phyloP scores from a whole-genome alignment of 2,329 filamentous ascomycete genomes.

The Cercospora sesami region DNA sequence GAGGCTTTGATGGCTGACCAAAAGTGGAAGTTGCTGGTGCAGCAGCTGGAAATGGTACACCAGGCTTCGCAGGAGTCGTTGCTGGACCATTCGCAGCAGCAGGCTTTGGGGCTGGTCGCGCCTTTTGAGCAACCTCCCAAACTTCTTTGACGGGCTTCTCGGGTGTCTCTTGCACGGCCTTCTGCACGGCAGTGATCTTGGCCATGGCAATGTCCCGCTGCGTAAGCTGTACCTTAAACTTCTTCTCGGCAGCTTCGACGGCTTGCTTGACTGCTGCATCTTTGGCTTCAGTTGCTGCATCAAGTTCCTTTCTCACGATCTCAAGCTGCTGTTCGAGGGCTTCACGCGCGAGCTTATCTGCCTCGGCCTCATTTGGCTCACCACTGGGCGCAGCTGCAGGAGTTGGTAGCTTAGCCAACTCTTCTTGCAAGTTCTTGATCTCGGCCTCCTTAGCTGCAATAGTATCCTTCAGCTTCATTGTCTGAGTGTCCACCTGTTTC shows the following conservation, averaged over 20 bases:
- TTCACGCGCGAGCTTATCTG: slow-evolving; percentile 21
- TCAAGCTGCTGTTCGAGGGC: slow-evolving; percentile 34
- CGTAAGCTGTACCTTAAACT: slow-evolving; percentile 74
- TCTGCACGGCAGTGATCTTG: slow-evolving; percentile 76
- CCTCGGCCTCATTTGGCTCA: slow-evolving; percentile 10
- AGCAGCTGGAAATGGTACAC: slow-evolving; percentile 18
- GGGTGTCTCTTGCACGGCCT: slow-evolving; percentile 81
- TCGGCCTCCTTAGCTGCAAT: slow-evolving; percentile 36
- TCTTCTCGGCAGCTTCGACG: slow-evolving; percentile 42
- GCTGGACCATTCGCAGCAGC: slow-evolving; percentile 18
- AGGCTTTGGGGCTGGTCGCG: slow-evolving; percentile 40
- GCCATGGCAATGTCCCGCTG: slow-evolving; percentile 63
- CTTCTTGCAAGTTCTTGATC: slow-evolving; percentile 30
- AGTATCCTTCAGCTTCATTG: slow-evolving; percentile 41
- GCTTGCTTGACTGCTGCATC: slow-evolving; percentile 43
- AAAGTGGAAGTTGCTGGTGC: slow-evolving; percentile 21
- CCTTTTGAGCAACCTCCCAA: slow-evolving; percentile 74
- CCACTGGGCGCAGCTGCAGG: not conserved
- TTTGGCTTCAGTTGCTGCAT: slow-evolving; percentile 33
- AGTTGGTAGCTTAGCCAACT: slow-evolving; percentile 18
- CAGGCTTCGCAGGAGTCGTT: slow-evolving; percentile 22
- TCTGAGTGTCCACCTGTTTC: slow-evolving; percentile 45
- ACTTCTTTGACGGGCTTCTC: slow-evolving; percentile 81
- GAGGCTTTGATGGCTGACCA: slow-evolving; percentile 28
- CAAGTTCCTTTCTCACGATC: slow-evolving; percentile 31